phyloP scores from a whole-genome alignment of 2,329 filamentous ascomycete species.

The Xylariaceae sp. region DNA sequence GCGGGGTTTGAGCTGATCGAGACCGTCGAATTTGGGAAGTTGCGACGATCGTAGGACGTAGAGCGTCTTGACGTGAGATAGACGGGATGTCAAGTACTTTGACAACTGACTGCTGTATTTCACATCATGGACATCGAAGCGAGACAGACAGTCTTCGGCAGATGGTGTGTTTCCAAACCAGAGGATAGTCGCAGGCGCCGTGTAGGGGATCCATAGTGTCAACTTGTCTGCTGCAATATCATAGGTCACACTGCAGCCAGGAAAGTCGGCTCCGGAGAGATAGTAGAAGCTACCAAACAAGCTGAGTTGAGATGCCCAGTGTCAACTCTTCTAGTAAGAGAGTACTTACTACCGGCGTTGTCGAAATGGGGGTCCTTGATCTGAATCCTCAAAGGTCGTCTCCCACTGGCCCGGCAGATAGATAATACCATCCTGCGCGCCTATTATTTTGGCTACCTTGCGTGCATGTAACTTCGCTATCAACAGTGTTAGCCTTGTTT shows the following conservation, averaged over 20 bases:
- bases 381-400: conserved; percentile 54
- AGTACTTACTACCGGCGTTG: conserved; percentile 54
- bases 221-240: conserved; percentile 58
- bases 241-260: conserved; percentile 54
- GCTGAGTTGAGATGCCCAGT: too few relatives aligned
- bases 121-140: conserved; percentile 69
- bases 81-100: conserved; percentile 46
- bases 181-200: conserved; percentile 57
- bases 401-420: conserved; percentile 52
- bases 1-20: conserved; percentile 24
- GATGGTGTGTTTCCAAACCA: conserved; percentile 62
- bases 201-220: conserved; percentile 69
- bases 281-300: conserved; percentile 58
- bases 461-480: conserved; percentile 55
- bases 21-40: conserved; percentile 32
- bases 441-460: conserved; percentile 51
- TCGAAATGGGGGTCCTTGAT: conserved; percentile 52
- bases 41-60: conserved; percentile 46
- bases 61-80: conserved; percentile 40
- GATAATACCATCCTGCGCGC: conserved; percentile 47
- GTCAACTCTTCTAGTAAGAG: conserved; percentile 4
- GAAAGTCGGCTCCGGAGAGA: conserved; percentile 50
- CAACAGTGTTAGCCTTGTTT: conserved; percentile 5
- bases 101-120: conserved; percentile 50
- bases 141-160: conserved; percentile 55